Evolutionary conservation across 139 green algal genomes (phyloP).

Genomic region (Deuterostichococcus epilithicus): DNA sequence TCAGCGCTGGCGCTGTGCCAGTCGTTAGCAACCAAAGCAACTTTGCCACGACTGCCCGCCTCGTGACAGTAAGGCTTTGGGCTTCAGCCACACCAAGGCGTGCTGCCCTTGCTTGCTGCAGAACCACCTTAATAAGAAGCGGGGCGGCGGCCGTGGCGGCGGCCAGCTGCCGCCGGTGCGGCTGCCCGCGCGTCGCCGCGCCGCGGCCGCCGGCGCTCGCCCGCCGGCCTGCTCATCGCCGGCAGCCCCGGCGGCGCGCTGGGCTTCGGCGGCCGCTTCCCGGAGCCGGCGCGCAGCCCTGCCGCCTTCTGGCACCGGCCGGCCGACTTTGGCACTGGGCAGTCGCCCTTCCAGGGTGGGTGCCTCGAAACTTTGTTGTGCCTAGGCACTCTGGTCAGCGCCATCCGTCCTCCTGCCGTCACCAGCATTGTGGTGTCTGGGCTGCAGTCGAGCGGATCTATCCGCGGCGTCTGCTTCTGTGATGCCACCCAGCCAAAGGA

Average conservation of each 20-base stretch:
- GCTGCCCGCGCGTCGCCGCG: background rate
- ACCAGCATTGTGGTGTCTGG: too few species aligned
- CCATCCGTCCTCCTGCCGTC: too few species aligned
- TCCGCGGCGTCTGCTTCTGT: too few species aligned
- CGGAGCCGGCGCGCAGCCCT: too few species aligned
- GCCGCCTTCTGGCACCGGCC: too few species aligned
- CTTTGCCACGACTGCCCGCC: background rate
- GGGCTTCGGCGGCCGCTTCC: background rate
- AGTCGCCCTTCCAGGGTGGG: background rate
- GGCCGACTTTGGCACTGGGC: background rate
- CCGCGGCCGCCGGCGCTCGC: background rate
- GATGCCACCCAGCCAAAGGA: too few species aligned
- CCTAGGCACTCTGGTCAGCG: too few species aligned
- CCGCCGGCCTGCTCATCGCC: background rate
- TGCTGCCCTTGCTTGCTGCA: background rate
- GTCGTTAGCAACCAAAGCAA: background rate
- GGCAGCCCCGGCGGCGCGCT: background rate
- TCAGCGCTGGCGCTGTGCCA: background rate
- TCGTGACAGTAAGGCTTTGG: too few species aligned
- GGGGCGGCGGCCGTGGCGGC: too few species aligned
- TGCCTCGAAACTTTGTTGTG: too few species aligned
- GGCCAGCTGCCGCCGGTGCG: background rate
- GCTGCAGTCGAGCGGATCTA: too few species aligned
- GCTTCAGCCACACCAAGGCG: too few species aligned
- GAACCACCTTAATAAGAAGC: background rate